Conservation (phyloP, 2,329 filamentous ascomycete species). For the Diaporthe destruens region DNA sequence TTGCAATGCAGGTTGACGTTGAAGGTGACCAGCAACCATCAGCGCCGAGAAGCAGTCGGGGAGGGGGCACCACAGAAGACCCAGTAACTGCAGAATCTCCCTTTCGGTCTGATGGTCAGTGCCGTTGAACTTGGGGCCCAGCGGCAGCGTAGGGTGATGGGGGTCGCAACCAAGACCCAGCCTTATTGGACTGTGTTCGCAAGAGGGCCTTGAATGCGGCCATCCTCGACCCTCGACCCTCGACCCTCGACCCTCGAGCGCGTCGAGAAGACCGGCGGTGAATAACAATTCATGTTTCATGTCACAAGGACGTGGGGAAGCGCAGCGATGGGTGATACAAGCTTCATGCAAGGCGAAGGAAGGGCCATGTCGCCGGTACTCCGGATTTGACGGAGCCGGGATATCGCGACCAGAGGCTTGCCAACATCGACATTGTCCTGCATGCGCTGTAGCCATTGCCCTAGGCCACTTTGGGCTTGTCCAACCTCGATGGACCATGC, state of each 20-base stretch:
- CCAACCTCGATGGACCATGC: constrained; percentile 29
- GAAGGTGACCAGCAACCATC: constrained; percentile 4
- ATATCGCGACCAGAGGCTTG: not conserved
- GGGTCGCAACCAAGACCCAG: constrained; percentile 15
- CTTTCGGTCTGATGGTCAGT: not conserved
- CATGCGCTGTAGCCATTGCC: not conserved
- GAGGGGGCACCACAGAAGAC: not conserved
- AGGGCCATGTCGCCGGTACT: constrained; percentile 11
- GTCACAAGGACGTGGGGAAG: constrained; percentile 27
- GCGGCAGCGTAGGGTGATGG: constrained; percentile 7
- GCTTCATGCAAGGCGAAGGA: constrained; percentile 23
- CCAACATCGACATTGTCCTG: constrained; percentile 4
- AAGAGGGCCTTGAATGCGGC: constrained; percentile 17
- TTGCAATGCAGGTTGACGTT: constrained; percentile 29
- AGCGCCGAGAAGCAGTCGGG: not conserved
- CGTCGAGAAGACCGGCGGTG: constrained; percentile 33
- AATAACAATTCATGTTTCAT: constrained; percentile 23
- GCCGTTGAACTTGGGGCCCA: constrained; percentile 14
- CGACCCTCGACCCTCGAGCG: constrained; percentile 5
- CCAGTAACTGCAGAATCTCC: not conserved
- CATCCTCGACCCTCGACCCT: not conserved
- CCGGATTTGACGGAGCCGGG: constrained; percentile 1
- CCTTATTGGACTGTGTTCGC: constrained; percentile 22
- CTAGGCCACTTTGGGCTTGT: not conserved
- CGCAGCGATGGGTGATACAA: constrained; percentile 1